These are phyloP conservation scores for Lentinula edodes DNA, from an alignment of 768 basidiomycete species.

Conservation along the genomic window DNA sequence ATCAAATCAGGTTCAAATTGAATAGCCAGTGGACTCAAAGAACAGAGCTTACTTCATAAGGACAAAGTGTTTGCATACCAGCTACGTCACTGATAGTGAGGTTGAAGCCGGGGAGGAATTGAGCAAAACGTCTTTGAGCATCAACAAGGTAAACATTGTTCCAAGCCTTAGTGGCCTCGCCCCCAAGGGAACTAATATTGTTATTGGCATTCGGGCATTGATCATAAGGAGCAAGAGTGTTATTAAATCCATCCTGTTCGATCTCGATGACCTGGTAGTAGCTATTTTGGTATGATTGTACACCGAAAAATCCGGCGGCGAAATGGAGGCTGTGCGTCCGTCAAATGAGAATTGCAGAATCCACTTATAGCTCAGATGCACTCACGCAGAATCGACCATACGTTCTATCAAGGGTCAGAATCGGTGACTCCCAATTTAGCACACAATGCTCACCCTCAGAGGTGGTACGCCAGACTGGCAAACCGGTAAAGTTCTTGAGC, in stretches of 20 bases:
- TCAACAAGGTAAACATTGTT: constrained; percentile 51
- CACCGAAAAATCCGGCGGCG: constrained; percentile 54
- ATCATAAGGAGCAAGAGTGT: constrained; percentile 66
- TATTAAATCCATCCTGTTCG: constrained; percentile 53
- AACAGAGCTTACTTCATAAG: constrained; percentile 54
- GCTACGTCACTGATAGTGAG: constrained; percentile 49
- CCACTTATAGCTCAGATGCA: neutral
- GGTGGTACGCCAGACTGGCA: constrained; percentile 63
- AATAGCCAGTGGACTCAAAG: too few species aligned
- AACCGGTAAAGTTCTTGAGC: constrained; percentile 34
- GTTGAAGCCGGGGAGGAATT: constrained; percentile 42
- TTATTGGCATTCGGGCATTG: constrained; percentile 55
- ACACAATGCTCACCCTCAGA: constrained; percentile 36
- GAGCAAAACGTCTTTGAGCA: constrained; percentile 47
- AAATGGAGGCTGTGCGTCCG: constrained; percentile 32
- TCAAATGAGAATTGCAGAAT: neutral
- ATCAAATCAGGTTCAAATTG: neutral
- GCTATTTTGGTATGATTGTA: constrained; percentile 40
- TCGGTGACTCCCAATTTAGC: neutral
- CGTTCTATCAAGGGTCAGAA: constrained; percentile 26
- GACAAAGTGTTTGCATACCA: constrained; percentile 63
- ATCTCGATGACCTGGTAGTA: constrained; percentile 63
- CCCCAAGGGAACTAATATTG: constrained; percentile 37
- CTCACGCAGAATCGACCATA: constrained; percentile 46
- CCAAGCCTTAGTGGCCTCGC: constrained; percentile 49